phyloP scores from a whole-genome alignment of 169 alveolate species.

The Plasmodium reichenowi region DNA sequence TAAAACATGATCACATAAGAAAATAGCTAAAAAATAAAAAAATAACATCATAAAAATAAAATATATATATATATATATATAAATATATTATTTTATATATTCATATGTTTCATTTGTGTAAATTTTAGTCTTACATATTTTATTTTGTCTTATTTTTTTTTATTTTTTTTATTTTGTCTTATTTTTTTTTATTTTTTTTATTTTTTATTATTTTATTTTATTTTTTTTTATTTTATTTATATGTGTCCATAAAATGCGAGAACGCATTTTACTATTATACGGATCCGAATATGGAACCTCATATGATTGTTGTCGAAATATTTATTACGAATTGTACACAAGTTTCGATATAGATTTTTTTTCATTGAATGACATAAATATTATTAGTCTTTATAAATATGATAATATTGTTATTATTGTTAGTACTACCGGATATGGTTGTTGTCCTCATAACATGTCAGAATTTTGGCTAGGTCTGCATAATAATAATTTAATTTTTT shows the following conservation, averaged over 20 bases:
- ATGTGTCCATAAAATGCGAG: neutral
- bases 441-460: conserved; percentile 33
- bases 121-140: too few relatives aligned
- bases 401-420: conserved; percentile 61
- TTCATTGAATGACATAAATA: conserved; percentile 23
- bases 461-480: conserved; percentile 40
- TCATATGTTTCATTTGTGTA: neutral
- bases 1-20: neutral
- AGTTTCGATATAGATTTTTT: conserved; percentile 40
- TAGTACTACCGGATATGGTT: conserved; percentile 76
- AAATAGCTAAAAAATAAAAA: neutral
- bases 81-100: neutral
- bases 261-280: conserved; percentile 12
- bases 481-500: conserved; percentile 16
- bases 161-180: too few relatives aligned
- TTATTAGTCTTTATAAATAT: conserved; percentile 36
- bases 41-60: neutral
- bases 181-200: too few relatives aligned
- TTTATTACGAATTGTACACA: conserved; percentile 44
- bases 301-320: conserved; percentile 59
- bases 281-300: conserved; percentile 73
- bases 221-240: neutral
- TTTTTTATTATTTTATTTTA: too few relatives aligned
- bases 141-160: neutral
- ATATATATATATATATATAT: conserved; percentile 8